phyloP scores from a whole-genome alignment of 176 grass and related monocot genomes.

The Chloris gayana region DNA sequence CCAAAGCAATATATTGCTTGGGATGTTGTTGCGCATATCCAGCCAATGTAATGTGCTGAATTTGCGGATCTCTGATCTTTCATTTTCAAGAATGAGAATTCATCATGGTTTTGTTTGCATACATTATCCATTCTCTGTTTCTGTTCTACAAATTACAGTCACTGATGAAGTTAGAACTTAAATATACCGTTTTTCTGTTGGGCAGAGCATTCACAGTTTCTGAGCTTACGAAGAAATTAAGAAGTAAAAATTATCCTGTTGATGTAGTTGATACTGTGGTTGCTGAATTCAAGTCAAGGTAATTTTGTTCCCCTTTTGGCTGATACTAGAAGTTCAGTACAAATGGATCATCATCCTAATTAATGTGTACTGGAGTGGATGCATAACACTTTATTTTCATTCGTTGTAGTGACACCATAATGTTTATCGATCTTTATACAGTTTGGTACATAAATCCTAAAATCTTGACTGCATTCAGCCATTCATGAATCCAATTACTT shows the following conservation, averaged over 20 bases:
- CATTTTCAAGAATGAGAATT: not conserved
- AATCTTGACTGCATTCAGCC: not conserved
- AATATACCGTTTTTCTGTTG: constrained; percentile 15
- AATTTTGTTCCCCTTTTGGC: not conserved
- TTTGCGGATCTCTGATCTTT: not conserved
- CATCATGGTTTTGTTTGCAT: not conserved
- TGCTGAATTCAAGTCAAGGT: constrained; percentile 74
- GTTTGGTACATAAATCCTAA: not conserved
- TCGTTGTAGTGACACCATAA: not conserved
- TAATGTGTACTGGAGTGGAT: not conserved
- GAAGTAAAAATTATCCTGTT: constrained; percentile 62
- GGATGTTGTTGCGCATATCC: not conserved
- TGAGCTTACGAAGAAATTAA: constrained; percentile 87
- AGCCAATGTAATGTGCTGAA: not conserved
- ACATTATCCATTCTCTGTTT: not conserved
- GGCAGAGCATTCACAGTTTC: constrained; percentile 74
- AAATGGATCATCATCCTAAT: not conserved
- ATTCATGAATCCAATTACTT: not conserved
- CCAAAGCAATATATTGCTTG: not conserved
- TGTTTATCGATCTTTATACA: not conserved
- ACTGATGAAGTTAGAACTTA: constrained; percentile 27
- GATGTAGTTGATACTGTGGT: constrained; percentile 65
- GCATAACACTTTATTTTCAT: not conserved
- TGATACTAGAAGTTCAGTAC: not conserved
- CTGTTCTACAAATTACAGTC: not conserved